Evolutionary conservation across 2,329 filamentous ascomycete species (phyloP).

Genomic region (Ceratocystis eucalypticola): DNA sequence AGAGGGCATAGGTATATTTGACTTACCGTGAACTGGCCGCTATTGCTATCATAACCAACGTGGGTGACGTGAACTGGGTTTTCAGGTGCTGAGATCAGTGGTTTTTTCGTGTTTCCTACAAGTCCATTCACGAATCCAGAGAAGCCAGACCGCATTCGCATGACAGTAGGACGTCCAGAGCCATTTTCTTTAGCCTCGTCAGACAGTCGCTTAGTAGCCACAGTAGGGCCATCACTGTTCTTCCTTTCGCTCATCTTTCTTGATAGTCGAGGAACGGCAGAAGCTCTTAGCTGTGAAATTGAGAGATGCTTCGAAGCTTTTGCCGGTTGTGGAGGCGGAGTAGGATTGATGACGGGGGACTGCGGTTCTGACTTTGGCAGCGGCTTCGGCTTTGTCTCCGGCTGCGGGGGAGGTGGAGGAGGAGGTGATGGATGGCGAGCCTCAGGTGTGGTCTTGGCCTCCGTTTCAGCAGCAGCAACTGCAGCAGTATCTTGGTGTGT

Average conservation of each 20-base stretch:
- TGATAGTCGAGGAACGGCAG: conserved; percentile 31
- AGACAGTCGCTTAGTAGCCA: conserved; percentile 58
- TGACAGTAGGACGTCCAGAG: conserved; percentile 34
- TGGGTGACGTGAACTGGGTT: conserved; percentile 97
- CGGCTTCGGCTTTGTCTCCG: not conserved
- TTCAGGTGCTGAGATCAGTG: conserved; percentile 91
- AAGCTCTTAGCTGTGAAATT: conserved; percentile 20
- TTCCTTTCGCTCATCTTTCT: conserved; percentile 37
- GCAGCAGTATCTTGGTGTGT: not conserved
- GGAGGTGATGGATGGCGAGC: not conserved
- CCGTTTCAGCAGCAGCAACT: not conserved
- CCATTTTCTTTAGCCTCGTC: conserved; percentile 42
- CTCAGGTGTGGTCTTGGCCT: not conserved
- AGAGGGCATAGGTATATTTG: conserved; percentile 17
- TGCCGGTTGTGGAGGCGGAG: not conserved
- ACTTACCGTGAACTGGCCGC: conserved; percentile 85
- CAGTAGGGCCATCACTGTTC: conserved; percentile 35
- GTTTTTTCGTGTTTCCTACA: conserved; percentile 74
- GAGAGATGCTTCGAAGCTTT: conserved; percentile 22
- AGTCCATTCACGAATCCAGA: conserved; percentile 74
- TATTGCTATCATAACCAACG: conserved; percentile 91
- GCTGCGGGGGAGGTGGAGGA: not conserved
- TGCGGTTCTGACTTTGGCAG: not conserved
- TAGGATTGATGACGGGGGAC: not conserved
- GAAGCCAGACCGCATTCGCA: conserved; percentile 78